A percentile compares a stretch with the other conserved stretches of the same genome.
phyloP scores from a whole-genome alignment of 352 stramenopile genomes.

The Peronospora destructor region DNA sequence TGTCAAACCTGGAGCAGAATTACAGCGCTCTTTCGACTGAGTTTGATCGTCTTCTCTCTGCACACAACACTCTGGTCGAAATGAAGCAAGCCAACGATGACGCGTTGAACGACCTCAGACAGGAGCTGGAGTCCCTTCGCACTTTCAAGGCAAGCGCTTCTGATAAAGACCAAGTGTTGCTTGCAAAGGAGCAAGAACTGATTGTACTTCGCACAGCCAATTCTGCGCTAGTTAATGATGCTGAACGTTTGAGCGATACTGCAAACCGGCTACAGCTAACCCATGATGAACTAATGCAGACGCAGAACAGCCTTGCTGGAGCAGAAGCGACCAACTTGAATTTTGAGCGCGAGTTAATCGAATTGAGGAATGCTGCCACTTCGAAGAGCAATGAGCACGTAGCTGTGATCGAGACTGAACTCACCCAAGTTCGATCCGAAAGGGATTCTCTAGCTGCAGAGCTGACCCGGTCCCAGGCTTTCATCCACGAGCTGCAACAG shows the following conservation, averaged over 20 bases:
- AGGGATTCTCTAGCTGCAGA: constrained; percentile 19
- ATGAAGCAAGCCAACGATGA: constrained; percentile 24
- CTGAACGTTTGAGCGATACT: constrained; percentile 27
- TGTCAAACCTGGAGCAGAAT: constrained; percentile 36
- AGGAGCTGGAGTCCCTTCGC: constrained; percentile 29
- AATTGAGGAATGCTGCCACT: constrained; percentile 26
- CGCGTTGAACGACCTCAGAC: constrained; percentile 19
- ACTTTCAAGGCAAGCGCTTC: constrained; percentile 5
- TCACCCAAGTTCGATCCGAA: constrained; percentile 24
- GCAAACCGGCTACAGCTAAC: constrained; percentile 30
- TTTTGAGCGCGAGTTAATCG: constrained; percentile 35
- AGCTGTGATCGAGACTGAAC: constrained; percentile 17
- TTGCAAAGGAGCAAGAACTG: constrained; percentile 27
- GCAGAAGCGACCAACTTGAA: constrained; percentile 22
- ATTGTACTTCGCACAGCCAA: constrained; percentile 24
- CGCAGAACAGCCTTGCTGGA: constrained; percentile 31
- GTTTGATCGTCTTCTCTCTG: constrained; percentile 32
- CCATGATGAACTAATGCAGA: constrained; percentile 23
- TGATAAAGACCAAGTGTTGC: constrained; percentile 27
- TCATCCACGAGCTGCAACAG: constrained; percentile 24
- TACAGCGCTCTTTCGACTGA: constrained; percentile 35
- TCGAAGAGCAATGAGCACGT: constrained; percentile 36
- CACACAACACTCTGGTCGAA: constrained; percentile 25
- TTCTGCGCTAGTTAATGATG: constrained; percentile 12
- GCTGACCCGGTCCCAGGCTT: constrained; percentile 16